Evolutionary conservation across 2,329 filamentous ascomycete species (phyloP).

Genomic region (Camillea tinctor): DNA sequence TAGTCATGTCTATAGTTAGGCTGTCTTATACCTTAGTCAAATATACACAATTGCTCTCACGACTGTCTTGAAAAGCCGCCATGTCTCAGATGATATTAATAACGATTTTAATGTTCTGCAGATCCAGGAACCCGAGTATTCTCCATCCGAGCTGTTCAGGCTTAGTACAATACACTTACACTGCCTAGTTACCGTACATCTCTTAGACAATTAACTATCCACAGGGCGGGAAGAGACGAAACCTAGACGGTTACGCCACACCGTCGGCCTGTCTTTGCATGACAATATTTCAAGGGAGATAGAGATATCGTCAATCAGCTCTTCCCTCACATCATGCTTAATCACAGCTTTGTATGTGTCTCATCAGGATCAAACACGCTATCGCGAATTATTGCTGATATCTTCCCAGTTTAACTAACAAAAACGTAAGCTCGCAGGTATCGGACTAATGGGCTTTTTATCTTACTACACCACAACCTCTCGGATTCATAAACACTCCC

Average conservation of each 20-base stretch:
- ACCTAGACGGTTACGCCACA: neutral
- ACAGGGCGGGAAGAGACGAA: neutral
- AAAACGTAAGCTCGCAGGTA: neutral
- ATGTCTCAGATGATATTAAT: neutral
- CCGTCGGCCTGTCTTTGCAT: neutral
- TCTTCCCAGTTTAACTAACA: neutral
- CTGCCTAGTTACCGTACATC: no score
- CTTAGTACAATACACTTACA: neutral
- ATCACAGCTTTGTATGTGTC: neutral
- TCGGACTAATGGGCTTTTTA: neutral
- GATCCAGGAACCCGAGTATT: neutral
- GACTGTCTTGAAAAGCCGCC: neutral
- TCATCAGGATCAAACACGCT: neutral
- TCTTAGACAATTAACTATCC: neutral
- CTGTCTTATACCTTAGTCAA: neutral
- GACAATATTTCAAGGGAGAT: neutral
- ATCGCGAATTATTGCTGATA: neutral
- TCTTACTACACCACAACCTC: neutral
- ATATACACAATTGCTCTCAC: neutral
- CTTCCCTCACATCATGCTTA: neutral
- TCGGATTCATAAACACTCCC: neutral
- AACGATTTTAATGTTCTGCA: neutral
- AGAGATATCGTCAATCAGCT: neutral
- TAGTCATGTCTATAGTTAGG: neutral
- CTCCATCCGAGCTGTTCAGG: neutral